Evolutionary conservation across 352 stramenopile genomes (phyloP), one percentile per base, ranked within the genome.

Genomic region (Phytopythium sindhum): DNA sequence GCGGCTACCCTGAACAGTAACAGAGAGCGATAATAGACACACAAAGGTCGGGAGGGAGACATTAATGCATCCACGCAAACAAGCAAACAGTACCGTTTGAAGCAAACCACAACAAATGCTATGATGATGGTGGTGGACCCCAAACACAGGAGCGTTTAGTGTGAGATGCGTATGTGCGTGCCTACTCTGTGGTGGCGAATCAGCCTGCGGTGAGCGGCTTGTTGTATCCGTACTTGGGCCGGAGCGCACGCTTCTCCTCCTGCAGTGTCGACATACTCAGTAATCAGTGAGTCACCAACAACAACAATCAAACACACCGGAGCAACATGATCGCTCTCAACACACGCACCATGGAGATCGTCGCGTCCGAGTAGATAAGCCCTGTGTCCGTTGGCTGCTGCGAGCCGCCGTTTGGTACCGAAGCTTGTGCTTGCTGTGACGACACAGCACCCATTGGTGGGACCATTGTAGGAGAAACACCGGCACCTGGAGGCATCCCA

Each of bases 191-290:
- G 70, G 71, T 78, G 19, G 61, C 57, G 24, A 61, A 44, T 60
- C 35, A 56, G 19, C 28, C 61, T 24, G 60, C 57, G 26, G 64
- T 48, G 2, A 75, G 41, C 60, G 75, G 64, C 17, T 88, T 82
- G 15, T 76, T 81, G 72, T 91, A 91, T 1, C 70, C 80, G 63
- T 93, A 95, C 53, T 92, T 89, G 51, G 84, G 84, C 65, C 85
- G 77, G 31, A 91, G 65, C 26, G 86, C 86, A 26, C 86, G 82
- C 64, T 90, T 93, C 51, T 95, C 86, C 64, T 95, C 86, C 85
- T 94, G 42, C 2, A 51, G 17, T 57, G 15, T 33, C 28, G 9
- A 31, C 44, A 41, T 41, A 4, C 23, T 51, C 35, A 58, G 26
- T 19, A 53, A 45, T 5, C 26, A 7, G 26, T 55, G 17, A 65